These are phyloP conservation scores for Marasmius fiardii DNA, from an alignment of 1,284 basidiomycete species.

Conservation along the genomic window DNA sequence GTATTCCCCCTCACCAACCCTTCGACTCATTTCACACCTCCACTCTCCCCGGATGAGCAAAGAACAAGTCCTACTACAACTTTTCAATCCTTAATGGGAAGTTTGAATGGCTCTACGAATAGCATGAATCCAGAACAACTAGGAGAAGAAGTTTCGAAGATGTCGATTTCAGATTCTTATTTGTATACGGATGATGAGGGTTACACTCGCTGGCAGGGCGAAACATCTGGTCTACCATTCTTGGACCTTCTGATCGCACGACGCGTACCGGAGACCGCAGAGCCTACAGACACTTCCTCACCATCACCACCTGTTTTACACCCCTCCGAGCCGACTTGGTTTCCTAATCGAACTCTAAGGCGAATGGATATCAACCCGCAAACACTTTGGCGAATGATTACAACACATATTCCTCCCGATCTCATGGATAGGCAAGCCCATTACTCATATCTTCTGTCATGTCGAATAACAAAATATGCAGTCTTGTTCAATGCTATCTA, in stretches of 20 bases:
- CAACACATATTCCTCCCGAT: slow-evolving; percentile 76
- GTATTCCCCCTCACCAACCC: slow-evolving; percentile 75
- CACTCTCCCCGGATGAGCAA: slow-evolving; percentile 32
- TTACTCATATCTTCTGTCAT: slow-evolving; percentile 7
- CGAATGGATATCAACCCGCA: slow-evolving; percentile 79
- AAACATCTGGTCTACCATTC: slow-evolving; percentile 85
- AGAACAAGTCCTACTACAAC: slow-evolving; percentile 43
- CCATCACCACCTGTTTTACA: slow-evolving; percentile 17
- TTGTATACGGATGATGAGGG: slow-evolving; percentile 82
- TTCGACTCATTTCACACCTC: slow-evolving; percentile 65
- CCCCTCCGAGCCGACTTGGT: slow-evolving; percentile 52
- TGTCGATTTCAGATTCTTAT: slow-evolving; percentile 69
- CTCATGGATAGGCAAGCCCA: slow-evolving; percentile 81
- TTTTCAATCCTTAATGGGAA: slow-evolving; percentile 37
- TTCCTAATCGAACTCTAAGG: slow-evolving; percentile 72
- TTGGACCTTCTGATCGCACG: slow-evolving; percentile 76
- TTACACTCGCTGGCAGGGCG: slow-evolving; percentile 83
- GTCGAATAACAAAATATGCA: slow-evolving; percentile 27
- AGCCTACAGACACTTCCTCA: slow-evolving; percentile 19
- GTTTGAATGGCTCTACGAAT: slow-evolving; percentile 24
- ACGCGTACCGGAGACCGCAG: slow-evolving; percentile 25
- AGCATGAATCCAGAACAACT: slow-evolving; percentile 38
- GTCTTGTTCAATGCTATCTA: slow-evolving; percentile 76
- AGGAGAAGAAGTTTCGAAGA: slow-evolving; percentile 54
- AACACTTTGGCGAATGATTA: slow-evolving; percentile 70